A percentile compares a stretch with the other conserved stretches of the same genome.
phyloP scores from a whole-genome alignment of 345 rosid genomes.

The Euphorbia peplus region DNA sequence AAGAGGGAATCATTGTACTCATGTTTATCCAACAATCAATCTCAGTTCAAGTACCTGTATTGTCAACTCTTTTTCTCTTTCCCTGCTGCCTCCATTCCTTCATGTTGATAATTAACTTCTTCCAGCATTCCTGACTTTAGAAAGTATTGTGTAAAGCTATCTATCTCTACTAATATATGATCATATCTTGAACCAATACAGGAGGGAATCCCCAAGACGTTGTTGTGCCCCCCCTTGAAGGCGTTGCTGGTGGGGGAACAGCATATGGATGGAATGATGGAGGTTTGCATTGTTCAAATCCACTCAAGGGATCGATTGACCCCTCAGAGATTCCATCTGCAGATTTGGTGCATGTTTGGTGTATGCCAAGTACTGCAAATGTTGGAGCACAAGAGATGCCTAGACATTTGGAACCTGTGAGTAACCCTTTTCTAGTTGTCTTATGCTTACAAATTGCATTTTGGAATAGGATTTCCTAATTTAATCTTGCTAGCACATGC shows the following conservation, averaged over 20 bases:
- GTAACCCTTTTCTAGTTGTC: slow-evolving; percentile 14
- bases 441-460: slow-evolving; percentile 6
- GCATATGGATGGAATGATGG: slow-evolving; percentile 91
- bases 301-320: slow-evolving; percentile 49
- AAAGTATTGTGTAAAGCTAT: not conserved
- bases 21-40: not conserved
- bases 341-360: slow-evolving; percentile 79
- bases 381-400: slow-evolving; percentile 86
- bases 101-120: not conserved
- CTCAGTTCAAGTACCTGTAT: not conserved
- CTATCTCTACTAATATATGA: not conserved
- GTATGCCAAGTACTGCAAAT: slow-evolving; percentile 79
- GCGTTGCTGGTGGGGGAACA: slow-evolving; percentile 99
- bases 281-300: slow-evolving; percentile 29
- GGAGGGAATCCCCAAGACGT: slow-evolving; percentile 43
- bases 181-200: not conserved
- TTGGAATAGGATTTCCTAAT: not conserved
- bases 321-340: slow-evolving; percentile 64
- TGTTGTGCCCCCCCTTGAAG: slow-evolving; percentile 76
- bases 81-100: not conserved
- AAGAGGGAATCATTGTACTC: not conserved
- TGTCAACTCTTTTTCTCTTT: not conserved
- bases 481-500: not conserved
- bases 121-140: not conserved
- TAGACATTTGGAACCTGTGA: slow-evolving; percentile 71